Conservation (phyloP, 495 filamentous ascomycete species). For the Neurospora africana region DNA sequence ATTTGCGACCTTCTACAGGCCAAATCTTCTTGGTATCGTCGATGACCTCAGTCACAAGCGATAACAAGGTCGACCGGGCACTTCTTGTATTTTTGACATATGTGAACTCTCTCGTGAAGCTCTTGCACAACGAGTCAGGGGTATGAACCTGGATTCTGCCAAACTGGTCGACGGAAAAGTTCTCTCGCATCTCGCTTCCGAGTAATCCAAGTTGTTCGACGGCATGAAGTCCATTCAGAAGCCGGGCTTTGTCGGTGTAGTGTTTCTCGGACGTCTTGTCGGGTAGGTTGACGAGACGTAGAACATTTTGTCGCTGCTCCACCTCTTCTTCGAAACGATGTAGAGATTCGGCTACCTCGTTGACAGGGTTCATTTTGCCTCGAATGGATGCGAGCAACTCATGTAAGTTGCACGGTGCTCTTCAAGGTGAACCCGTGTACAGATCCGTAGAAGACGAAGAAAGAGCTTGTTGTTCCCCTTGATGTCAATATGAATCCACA, state of each 20-base stretch:
- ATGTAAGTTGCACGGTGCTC: not conserved
- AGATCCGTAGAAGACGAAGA: not conserved
- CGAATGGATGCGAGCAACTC: not conserved
- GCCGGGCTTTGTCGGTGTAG: not conserved
- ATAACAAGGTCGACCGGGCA: not conserved
- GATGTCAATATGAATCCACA: not conserved
- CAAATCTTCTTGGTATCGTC: not conserved
- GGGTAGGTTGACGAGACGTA: not conserved
- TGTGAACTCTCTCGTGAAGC: not conserved
- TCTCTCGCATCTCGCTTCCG: not conserved
- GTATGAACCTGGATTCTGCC: not conserved
- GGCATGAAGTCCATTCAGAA: not conserved
- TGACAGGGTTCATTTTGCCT: not conserved
- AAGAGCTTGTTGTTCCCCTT: not conserved
- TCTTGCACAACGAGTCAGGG: not conserved
- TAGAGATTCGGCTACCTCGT: not conserved
- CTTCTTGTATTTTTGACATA: not conserved
- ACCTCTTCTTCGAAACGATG: not conserved
- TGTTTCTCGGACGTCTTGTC: not conserved
- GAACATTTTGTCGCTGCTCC: not conserved
- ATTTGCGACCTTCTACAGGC: not conserved
- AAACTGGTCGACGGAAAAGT: not conserved
- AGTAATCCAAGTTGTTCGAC: constrained; percentile 1
- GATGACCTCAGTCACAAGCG: not conserved
- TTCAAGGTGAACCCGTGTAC: not conserved